Base-by-base conservation (phyloP, 768 basidiomycete species). In the Pleurotus giganteus region DNA sequence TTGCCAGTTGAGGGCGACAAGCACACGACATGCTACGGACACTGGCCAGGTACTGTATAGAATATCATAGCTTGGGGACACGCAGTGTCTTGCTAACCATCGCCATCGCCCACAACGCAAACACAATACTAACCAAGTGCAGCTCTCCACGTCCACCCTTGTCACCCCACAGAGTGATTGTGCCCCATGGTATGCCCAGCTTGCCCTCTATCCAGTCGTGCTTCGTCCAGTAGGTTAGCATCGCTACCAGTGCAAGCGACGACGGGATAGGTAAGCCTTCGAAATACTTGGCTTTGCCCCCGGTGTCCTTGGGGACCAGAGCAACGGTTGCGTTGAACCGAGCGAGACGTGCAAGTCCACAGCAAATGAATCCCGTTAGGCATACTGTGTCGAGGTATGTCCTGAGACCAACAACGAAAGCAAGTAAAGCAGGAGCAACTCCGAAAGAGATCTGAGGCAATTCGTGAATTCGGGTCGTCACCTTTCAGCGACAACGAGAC, bases 241-340 rank as follows among this genome's bases (percentile, higher is more conserved):
- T 62, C 17, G 74, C 83, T 54, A 97, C 94, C 53, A 99, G 79
- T 9, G 65, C 80, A 43, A 99, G 80, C 9, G 91, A 90, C 0
- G 91, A 91, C 1, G 97, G 97, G 57, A 99, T 98, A 23, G 97
- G 97, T 19, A 99, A 82, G 4, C 97, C 97, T 72, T 98, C 97
- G 67, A 98, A 99, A 76, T 95, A 98, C 64, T 87, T 86, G 13
- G 90, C 79, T 69, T 98, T 98, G 55, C 97, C 96, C 27, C 78
- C 79, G 5, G 69, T 72, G 66, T 94, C 90, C 69, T 94, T 95
- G 1, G 96, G 96, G 23, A 97, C 80, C 39, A 93, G 75, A 2
- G 97, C 97, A 55, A 97, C 96, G 0, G 97, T 99, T 7, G 96
- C 97, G 70, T 99, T 99, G 81, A 98, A 99, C 37, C 97, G 86